Base-by-base conservation (phyloP, 148 eudicot genomes). In the Heliosperma pusillum region DNA sequence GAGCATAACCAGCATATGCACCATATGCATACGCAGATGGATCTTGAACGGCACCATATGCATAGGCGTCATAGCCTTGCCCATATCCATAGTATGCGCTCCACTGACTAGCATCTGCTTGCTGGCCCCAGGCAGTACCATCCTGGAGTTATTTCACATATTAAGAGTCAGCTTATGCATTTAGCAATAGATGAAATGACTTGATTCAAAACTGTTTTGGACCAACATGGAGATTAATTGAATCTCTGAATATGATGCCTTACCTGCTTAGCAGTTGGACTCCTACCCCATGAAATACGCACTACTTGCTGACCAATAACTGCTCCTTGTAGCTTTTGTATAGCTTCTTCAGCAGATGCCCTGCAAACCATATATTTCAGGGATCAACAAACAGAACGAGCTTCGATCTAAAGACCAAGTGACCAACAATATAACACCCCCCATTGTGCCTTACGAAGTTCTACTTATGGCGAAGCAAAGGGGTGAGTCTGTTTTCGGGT, bases 51-150 rank as follows among this genome's bases (percentile, higher is more conserved):
- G 88, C 89, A 62, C 92, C 97, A 83, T 92, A 92, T 53, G 85
- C 86, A 83, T 95, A 95, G 71, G 94, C 89, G 80, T 92, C 99
- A 78, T 95, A 95, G 79, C 97, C 94, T 83, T 92, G 97, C 58
- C 99, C 99, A 80, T 92, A 95, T 44, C 87, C 91, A 80, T 95
- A 95, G 77, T 95, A 95, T 74, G 96, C 89, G 73, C 78, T 81
- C 93, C 91, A 91, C 77, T 91, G 98, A 82, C 74, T 91, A 62
- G 97, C 92, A 88, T 95, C 97, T 19, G 81, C 86, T 74, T 93
- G 89, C 86, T 88, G 93, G 77, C 84, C 89, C 98, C 99, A 95
- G 7, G 80, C 59, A 73, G 80, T 90, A 78, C 88, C 27, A 42
- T 95, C 99, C 99, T 95, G 61, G 21, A 66, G 10, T 74, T 21